These are phyloP conservation scores for Pythium pyrilobum DNA, from an alignment of 352 stramenopile genomes.

Conservation along the genomic window DNA sequence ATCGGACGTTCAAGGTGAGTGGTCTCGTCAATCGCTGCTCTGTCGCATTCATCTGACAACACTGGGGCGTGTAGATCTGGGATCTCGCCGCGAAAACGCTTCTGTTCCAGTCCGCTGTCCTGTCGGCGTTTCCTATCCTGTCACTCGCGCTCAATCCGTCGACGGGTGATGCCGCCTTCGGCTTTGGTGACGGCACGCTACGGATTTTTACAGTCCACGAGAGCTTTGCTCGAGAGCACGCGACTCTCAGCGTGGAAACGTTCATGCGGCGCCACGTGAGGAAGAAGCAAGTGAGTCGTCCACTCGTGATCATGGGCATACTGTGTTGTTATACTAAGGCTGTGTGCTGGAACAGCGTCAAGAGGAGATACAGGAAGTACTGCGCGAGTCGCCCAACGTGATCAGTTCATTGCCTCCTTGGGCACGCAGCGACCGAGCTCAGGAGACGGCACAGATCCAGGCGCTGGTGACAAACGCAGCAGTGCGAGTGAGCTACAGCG, in stretches of 20 bases:
- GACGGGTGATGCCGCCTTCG: conserved; percentile 59
- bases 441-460: conserved; percentile 32
- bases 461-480: conserved; percentile 16
- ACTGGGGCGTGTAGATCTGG: conserved; percentile 50
- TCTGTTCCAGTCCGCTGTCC: conserved; percentile 70
- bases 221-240: conserved; percentile 50
- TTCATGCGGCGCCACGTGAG: conserved; percentile 34
- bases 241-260: conserved; percentile 35
- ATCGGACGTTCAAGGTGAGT: conserved; percentile 78
- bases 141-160: conserved; percentile 53
- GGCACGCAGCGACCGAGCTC: conserved; percentile 42
- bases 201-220: conserved; percentile 53
- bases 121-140: conserved; percentile 72
- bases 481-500: conserved; percentile 19
- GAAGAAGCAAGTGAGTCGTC: conserved; percentile 28
- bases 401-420: conserved; percentile 66
- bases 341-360: conserved; percentile 17
- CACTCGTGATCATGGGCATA: too few species aligned
- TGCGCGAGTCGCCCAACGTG: conserved; percentile 49
- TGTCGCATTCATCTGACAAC: too few species aligned
- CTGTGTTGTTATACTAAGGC: too few species aligned
- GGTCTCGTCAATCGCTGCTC: neutral
- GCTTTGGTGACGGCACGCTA: conserved; percentile 66
- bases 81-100: conserved; percentile 52
- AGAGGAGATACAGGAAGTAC: conserved; percentile 35